Percentiles rank a stretch among this genome's conserved stretches.
phyloP scores from a whole-genome alignment of 2,329 filamentous ascomycete genomes.

The Xylaria sp. region DNA sequence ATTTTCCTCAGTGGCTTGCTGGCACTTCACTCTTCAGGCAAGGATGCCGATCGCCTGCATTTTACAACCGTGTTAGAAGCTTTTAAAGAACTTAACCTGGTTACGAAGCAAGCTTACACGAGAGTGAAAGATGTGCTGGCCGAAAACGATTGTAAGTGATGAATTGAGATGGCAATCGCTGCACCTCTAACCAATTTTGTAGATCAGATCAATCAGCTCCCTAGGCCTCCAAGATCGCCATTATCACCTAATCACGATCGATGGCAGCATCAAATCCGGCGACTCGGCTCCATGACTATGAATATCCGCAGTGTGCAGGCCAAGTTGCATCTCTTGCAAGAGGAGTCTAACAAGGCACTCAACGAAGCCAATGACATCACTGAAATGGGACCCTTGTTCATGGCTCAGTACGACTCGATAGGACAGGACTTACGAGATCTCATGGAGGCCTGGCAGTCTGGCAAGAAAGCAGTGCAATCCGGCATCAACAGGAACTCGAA shows the following conservation, averaged over 20 bases:
- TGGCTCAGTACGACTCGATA: conserved; percentile 94
- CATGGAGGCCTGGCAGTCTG: conserved; percentile 86
- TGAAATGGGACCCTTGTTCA: conserved; percentile 79
- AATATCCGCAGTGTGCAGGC: conserved; percentile 93
- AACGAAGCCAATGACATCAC: conserved; percentile 78
- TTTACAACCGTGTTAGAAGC: conserved; percentile 83
- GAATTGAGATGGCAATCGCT: neutral
- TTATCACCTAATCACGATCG: conserved; percentile 81
- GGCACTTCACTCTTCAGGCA: conserved; percentile 83
- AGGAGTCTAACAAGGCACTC: conserved; percentile 84
- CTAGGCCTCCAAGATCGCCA: conserved; percentile 66
- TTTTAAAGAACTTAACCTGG: conserved; percentile 71
- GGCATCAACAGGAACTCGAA: conserved; percentile 86
- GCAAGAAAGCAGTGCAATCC: conserved; percentile 81
- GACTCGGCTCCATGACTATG: conserved; percentile 87
- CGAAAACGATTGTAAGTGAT: conserved; percentile 79
- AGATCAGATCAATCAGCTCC: conserved; percentile 56
- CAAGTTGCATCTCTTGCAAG: conserved; percentile 89
- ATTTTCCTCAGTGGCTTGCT: conserved; percentile 89
- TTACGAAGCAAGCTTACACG: conserved; percentile 70
- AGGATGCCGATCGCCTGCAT: conserved; percentile 77
- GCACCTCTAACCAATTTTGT: conserved; percentile 14
- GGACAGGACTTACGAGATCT: conserved; percentile 84
- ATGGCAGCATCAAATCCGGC: conserved; percentile 85
- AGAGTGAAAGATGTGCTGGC: conserved; percentile 75